Evolutionary conservation across 371 early-diverging fungal species (phyloP).

Genomic region (Dichotomocladium elegans): DNA sequence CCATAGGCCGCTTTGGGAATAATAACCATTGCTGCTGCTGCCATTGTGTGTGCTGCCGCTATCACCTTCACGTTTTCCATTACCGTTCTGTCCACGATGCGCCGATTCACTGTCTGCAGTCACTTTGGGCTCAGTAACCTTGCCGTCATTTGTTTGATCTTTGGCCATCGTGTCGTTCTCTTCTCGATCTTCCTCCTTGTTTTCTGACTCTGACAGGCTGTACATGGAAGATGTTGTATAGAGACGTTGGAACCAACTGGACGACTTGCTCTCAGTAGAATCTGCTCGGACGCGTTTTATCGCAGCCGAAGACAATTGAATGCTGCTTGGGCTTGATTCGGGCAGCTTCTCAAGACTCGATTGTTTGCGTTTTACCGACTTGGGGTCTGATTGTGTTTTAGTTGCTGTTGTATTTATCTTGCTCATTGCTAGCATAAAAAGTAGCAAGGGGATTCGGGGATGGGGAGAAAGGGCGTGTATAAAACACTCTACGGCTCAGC

Average conservation of each 20-base stretch:
- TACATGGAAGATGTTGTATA: neutral
- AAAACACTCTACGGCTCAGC: too few relatives aligned
- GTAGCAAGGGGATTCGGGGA: too few relatives aligned
- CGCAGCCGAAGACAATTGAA: neutral
- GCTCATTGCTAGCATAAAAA: too few relatives aligned
- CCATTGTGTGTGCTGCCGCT: neutral
- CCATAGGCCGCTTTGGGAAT: constrained; percentile 12
- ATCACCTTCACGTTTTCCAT: neutral
- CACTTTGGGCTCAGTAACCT: too few relatives aligned
- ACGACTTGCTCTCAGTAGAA: constrained; percentile 9
- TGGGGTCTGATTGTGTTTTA: too few relatives aligned
- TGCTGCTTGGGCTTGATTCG: neutral
- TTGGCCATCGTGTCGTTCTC: neutral
- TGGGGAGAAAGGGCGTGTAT: too few relatives aligned
- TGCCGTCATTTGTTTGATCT: neutral
- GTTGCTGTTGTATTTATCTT: neutral
- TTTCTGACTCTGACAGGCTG: neutral
- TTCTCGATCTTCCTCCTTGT: neutral
- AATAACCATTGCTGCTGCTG: neutral
- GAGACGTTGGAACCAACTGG: constrained; percentile 8
- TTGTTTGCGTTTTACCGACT: neutral
- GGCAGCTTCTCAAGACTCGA: neutral
- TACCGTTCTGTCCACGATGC: neutral
- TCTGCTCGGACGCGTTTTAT: constrained; percentile 8
- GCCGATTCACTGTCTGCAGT: neutral